Percentiles rank a stretch among this genome's conserved stretches.
Evolutionary conservation across 345 rosid species (phyloP).

Genomic region (Populus nigra): DNA sequence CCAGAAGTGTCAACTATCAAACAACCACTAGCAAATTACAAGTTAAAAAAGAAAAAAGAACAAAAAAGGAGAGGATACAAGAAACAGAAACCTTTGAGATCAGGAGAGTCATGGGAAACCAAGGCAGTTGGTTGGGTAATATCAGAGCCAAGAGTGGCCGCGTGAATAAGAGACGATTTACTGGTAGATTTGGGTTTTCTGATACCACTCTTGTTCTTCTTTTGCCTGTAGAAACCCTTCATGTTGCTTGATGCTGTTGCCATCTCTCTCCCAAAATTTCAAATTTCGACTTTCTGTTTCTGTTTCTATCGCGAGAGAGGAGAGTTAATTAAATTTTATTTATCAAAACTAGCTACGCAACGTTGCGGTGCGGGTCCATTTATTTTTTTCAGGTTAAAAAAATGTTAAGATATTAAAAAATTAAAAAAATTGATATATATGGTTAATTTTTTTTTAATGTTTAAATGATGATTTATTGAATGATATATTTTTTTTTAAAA

Average conservation of each 20-base stretch:
- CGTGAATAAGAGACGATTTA: background rate
- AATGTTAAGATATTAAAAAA: too few relatives aligned
- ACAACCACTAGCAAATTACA: too few relatives aligned
- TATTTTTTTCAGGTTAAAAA: too few relatives aligned
- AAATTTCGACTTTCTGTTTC: background rate
- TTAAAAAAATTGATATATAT: too few relatives aligned
- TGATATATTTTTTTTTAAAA: too few relatives aligned
- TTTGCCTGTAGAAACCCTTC: constrained; percentile 8
- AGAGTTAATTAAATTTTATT: too few relatives aligned
- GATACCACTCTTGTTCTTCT: background rate
- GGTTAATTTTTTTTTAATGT: too few relatives aligned
- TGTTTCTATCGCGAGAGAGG: background rate
- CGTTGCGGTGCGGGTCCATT: too few relatives aligned
- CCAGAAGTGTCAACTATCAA: too few relatives aligned
- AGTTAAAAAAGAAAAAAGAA: too few relatives aligned
- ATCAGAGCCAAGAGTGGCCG: background rate
- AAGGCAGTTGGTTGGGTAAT: background rate
- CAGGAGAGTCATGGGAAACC: constrained; percentile 6
- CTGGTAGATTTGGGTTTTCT: background rate
- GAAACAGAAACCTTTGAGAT: background rate
- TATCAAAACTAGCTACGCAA: too few relatives aligned
- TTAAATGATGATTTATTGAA: too few relatives aligned
- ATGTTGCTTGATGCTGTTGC: background rate
- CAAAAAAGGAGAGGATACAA: background rate
- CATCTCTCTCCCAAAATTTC: background rate